phyloP scores from a whole-genome alignment of 1,284 basidiomycete genomes.

The Leccinum angustisporum region DNA sequence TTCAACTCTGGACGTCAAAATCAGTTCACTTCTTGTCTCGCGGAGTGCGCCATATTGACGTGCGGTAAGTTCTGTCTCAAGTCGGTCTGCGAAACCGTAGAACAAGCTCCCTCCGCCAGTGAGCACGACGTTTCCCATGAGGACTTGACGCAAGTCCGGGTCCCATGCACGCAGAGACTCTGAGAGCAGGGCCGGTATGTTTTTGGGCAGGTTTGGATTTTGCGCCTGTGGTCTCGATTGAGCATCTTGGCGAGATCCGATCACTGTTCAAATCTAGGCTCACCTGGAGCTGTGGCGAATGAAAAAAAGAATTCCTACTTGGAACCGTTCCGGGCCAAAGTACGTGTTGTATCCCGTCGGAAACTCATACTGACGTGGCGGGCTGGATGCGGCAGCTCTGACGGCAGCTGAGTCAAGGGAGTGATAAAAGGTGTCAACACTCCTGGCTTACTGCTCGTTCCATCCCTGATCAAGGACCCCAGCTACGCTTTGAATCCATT shows the following conservation, averaged over 20 bases:
- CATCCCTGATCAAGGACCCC: constrained; percentile 85
- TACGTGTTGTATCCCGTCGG: constrained; percentile 90
- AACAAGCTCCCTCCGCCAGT: constrained; percentile 91
- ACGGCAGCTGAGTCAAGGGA: constrained; percentile 36
- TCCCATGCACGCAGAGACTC: constrained; percentile 86
- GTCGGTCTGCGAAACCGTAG: constrained; percentile 83
- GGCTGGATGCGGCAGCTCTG: constrained; percentile 46
- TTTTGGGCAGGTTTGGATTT: constrained; percentile 70
- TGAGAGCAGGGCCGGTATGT: constrained; percentile 78
- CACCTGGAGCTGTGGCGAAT: constrained; percentile 75
- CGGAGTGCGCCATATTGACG: constrained; percentile 44
- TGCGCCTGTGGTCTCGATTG: constrained; percentile 44
- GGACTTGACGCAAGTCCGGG: constrained; percentile 85
- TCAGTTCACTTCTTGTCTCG: constrained; percentile 6
- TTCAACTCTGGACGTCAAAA: constrained; percentile 52
- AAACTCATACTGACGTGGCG: constrained; percentile 85
- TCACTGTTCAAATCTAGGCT: constrained; percentile 29
- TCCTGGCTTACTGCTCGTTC: constrained; percentile 74
- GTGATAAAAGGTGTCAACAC: not conserved
- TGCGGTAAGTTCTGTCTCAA: constrained; percentile 83
- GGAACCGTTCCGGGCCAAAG: constrained; percentile 82
- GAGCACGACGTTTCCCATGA: constrained; percentile 92
- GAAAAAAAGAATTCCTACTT: constrained; percentile 75
- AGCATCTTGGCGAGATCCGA: not conserved
- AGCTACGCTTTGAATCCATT: constrained; percentile 89